A percentile compares a stretch with the other conserved stretches of the same genome.
Evolutionary conservation across 352 stramenopile species (phyloP).

Genomic region (Phytophthora pisi): DNA sequence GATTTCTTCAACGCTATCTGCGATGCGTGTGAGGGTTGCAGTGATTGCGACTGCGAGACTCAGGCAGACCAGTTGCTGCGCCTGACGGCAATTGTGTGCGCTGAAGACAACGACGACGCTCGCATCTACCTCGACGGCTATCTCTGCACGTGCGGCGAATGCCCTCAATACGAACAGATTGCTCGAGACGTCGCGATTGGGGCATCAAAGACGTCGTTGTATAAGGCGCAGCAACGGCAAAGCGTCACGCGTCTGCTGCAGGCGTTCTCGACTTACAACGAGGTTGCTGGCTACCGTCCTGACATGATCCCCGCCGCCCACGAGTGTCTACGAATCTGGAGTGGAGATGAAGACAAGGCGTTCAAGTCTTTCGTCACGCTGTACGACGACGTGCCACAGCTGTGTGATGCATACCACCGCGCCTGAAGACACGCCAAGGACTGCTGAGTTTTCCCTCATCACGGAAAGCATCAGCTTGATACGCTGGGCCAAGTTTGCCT

Average conservation of each 20-base stretch:
- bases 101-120: constrained; percentile 5
- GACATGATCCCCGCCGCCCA: constrained; percentile 60
- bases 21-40: constrained; percentile 24
- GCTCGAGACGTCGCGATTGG: constrained; percentile 41
- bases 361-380: constrained; percentile 68
- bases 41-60: constrained; percentile 39
- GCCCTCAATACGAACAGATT: constrained; percentile 62
- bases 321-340: constrained; percentile 64
- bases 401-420: constrained; percentile 33
- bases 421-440: constrained; percentile 7
- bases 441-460: constrained; percentile 32
- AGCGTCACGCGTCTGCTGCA: constrained; percentile 63
- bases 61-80: constrained; percentile 41
- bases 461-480: constrained; percentile 21
- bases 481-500: constrained; percentile 10
- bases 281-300: constrained; percentile 55
- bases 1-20: constrained; percentile 10
- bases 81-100: constrained; percentile 17
- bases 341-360: constrained; percentile 64
- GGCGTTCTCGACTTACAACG: constrained; percentile 78
- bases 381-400: constrained; percentile 54
- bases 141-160: constrained; percentile 67
- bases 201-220: constrained; percentile 28
- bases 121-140: constrained; percentile 63
- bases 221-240: constrained; percentile 31